Conservation (phyloP, 176 grass and related monocot species). For the Luzula sylvatica region DNA sequence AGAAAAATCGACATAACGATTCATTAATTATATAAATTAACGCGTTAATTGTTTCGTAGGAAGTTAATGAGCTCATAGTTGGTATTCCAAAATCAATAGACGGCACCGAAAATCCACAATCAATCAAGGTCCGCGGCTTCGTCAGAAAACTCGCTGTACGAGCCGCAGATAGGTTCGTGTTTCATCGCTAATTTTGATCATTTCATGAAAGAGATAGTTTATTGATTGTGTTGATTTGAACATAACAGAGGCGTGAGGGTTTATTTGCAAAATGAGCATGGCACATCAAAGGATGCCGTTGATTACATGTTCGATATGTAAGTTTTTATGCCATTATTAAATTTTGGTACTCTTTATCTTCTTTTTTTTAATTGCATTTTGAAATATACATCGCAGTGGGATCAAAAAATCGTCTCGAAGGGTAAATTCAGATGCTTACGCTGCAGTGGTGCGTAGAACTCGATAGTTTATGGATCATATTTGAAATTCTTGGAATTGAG, state of each 20-base stretch:
- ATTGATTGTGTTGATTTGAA: constrained; percentile 26
- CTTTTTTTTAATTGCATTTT: neutral
- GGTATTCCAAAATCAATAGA: constrained; percentile 52
- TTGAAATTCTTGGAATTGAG: no score
- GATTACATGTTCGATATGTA: constrained; percentile 79
- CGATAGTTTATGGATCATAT: no score
- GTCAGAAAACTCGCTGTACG: constrained; percentile 58
- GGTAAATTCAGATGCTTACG: constrained; percentile 65
- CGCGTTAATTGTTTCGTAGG: constrained; percentile 18
- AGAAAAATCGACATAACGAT: no score
- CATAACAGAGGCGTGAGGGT: constrained; percentile 73
- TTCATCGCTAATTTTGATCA: neutral
- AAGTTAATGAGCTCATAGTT: constrained; percentile 38
- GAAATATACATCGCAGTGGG: no score
- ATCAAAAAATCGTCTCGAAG: constrained; percentile 50
- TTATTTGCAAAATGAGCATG: constrained; percentile 75
- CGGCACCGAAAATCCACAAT: constrained; percentile 56
- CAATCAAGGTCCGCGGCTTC: constrained; percentile 68
- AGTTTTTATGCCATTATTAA: no score
- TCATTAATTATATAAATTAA: no score
- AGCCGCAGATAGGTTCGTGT: constrained; percentile 52
- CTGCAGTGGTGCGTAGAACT: constrained; percentile 85
- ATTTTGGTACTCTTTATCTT: neutral
- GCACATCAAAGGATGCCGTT: constrained; percentile 83
- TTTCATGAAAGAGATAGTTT: no score